Evolutionary conservation across 148 eudicot species (phyloP), one percentile per base, ranked within the genome.

Genomic region (Spergularia bocconei): DNA sequence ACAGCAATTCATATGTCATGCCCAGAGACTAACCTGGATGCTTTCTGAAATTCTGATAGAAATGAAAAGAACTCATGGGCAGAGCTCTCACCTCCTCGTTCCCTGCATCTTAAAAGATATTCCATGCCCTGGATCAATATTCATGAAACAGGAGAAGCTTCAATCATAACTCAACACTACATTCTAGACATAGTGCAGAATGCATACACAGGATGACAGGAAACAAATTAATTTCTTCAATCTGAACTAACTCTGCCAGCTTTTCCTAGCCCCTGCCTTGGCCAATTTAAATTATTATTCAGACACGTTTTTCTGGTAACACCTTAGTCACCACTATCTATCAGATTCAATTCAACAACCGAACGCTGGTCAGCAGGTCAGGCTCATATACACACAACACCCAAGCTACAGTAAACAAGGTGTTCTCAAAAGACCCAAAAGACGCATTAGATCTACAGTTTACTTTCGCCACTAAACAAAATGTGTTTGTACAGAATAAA

Each of bases 1-100:
- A 57, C 15, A 41, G 44, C 60, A 74, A 53, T 15, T 62, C 11
- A 64, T 15, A 52, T 47, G 41, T 25, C 59, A 23, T 33, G 60
- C 58, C 44, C n/a, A 13, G 36, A 48, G 7, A 76, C 73, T 36
- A 84, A 95, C 98, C 98, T 85, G 60, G 98, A 95, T 67, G 87
- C 96, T 84, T 89, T 90, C 84, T 95, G 98, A 85, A 95, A 95
- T 50, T 88, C 96, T 11, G 83, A 77, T 52, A 92, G 83, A 77
- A 95, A 89, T 20, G 75, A 59, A 69, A 80, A 84, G 56, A 95
- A 92, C 51, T 90, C 96, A 16, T 68, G 33, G 17, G 93, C 54
- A 51, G 95, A 91, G 84, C 91, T 87, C 75, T 71, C 75, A 47
- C 92, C 96, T 13, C 86, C 89, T 79, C 81, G 86, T 78, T 90